Evolutionary conservation across 108 stramenopile genomes (phyloP), one percentile per base, ranked within the genome.

Genomic region (Ochromonas danica): DNA sequence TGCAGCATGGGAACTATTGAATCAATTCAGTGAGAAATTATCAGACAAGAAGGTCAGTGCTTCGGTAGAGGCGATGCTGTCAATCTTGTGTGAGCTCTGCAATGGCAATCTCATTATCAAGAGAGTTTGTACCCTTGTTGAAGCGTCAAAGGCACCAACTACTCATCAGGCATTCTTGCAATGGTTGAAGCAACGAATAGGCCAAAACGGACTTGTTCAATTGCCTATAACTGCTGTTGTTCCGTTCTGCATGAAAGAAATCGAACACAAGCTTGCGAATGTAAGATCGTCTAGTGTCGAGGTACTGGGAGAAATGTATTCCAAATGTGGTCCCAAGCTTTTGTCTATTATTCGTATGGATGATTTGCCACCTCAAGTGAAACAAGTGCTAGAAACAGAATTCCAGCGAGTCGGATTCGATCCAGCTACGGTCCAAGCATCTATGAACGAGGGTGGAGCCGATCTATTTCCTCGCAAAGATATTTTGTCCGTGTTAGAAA

Each of bases 41-140:
- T 45, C 72, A 3, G 72, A 75, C 31, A 75, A 75, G 51, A 75
- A 75, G 31, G 38, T 42, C 10, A 70, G 22, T 14, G 67, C 6
- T 14, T 6, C 22, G 6, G 41, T 70, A 22, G 36, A 42, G 14
- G 22, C 67, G 22, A 14, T 70, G 22, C 67, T 70, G 6, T 14
- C 67, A 14, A 22, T 22, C 22, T 51, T 51, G 45, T 14, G 45
- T 22, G 45, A 51, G 22, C 14, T 22, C 6, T 14, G 6, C 22
- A 51, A 22, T 41, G 3, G 6, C 36, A 33, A 17, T 39, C 38
- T 75, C 40, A 6, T 36, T 14, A 33, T 75, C 6, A 36, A 27
- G 31, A 45, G 51, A 33, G 31, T 75, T 6, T 30, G 38, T 10
- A 27, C 30, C 40, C n/a, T 33, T 27, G 10, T 75, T 6, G 72